Base-by-base conservation (phyloP, 257 asterid species). In the Striga asiatica region DNA sequence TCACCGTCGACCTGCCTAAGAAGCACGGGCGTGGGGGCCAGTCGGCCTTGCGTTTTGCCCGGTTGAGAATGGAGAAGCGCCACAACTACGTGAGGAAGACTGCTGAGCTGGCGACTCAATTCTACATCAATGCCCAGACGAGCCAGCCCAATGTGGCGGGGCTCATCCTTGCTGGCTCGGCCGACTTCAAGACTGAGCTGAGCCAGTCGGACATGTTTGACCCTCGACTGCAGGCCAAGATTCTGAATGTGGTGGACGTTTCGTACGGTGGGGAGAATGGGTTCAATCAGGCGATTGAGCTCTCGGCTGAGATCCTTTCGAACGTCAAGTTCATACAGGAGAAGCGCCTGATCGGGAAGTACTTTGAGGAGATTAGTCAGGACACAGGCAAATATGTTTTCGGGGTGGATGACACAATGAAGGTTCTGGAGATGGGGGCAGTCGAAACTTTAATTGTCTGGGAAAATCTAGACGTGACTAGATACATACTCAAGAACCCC, bases 311-410 rank as follows among this genome's bases (percentile, higher is more conserved):
- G 5, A 18, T 43, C 22, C 50, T 43, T 5, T 43, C 50, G 6
- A 43, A 43, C 4, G 50, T 43, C 24, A 43, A 43, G 50, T 43
- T 43, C 23, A 43, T 43, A 8, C 25, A 43, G 12, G 50, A 43
- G 50, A 43, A 43, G 50, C 22, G 22, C 3, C 12, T 43, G 25
- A 43, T 43, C 1, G 50, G 50, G 3, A 43, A 43, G 50, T 43
- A 43, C 50, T 43, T 43, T 43, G 50, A 43, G 50, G 50, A 43
- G 50, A 43, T 43, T 18, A 43, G 50, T 18, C 50, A 43, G 50
- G 50, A 43, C 25, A 43, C 50, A 2, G 50, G 50, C 10, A 43
- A 43, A 11, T 43, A 43, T 14, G 50, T 43, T 43, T 43, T 43
- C 8, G 50, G 50, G 13, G 50, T 43, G 6, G 50, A 43, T 0